Percentiles rank a stretch among this genome's conserved stretches.
Evolutionary conservation across 202 grass and related monocot species (phyloP).

Genomic region (Cymbopogon flexuosus): DNA sequence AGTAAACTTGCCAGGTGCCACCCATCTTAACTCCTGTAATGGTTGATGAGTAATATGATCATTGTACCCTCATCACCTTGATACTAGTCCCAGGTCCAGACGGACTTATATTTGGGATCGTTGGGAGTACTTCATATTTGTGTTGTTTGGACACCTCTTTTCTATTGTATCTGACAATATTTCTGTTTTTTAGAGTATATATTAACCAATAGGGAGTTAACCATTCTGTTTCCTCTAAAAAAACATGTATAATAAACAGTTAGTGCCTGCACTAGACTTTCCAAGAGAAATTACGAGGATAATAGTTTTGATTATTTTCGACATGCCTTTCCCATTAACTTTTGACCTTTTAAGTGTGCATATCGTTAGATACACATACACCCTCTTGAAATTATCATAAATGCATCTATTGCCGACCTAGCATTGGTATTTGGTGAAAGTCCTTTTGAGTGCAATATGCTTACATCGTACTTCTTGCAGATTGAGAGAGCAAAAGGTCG

Average conservation of each 20-base stretch:
- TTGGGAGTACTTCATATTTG: background rate
- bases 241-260: background rate
- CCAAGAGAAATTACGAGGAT: background rate
- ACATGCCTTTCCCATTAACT: background rate
- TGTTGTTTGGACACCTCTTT: background rate
- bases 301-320: conserved; percentile 16
- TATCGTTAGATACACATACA: background rate
- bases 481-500: conserved; percentile 79
- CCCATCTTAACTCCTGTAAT: background rate
- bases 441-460: background rate
- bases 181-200: too few relatives aligned
- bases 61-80: background rate
- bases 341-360: background rate
- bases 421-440: background rate
- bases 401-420: background rate
- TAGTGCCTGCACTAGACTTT: background rate
- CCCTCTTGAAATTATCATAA: background rate
- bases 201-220: too few relatives aligned
- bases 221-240: too few relatives aligned
- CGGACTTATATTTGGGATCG: background rate
- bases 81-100: background rate
- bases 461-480: conserved; percentile 45
- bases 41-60: background rate
- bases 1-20: background rate
- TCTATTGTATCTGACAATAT: too few relatives aligned